Evolutionary conservation across 768 basidiomycete genomes (phyloP), one percentile per base, ranked within the genome.

Genomic region (Lactifluus piperatus): DNA sequence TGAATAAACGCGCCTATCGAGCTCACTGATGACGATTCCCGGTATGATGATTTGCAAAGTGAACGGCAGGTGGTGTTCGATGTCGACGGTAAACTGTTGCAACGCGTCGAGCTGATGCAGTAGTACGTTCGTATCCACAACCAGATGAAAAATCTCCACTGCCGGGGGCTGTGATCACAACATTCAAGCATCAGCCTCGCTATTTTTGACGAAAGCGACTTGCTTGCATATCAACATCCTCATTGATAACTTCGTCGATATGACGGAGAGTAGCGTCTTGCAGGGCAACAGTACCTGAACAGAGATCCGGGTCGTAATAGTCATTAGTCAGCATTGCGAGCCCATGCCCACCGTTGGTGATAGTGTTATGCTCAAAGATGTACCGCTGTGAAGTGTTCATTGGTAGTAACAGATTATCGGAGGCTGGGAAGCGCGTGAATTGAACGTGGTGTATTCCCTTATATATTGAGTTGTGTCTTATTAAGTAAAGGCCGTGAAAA

Each of bases 91-190:
- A 66, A 91, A 87, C 47, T 78, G 76, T 60, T 80, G 76, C 60
- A 91, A 70, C 39, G 81, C 76, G 54, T 83, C 81, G 59, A 90
- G 79, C 60, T 83, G 76, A 67, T 83, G 81, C 64, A 89, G 71
- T 27, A 93, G 74, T 61, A 91, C 80, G 64, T 92, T 93, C 29
- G 90, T 92, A 67, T 93, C 90, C 32, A 90, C 68, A 16, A 92
- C 79, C 51, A 91, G 66, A 64, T 79, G 80, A 18, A 73, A 71
- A 36, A 73, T 67, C 57, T 56, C 34, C 30, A 49, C 58, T 14
- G 51, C 44, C 36, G 51, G 44, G 13, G 60, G 32, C 52, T 65
- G n/a, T 27, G 32, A 26, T 34, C 6, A 24, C 7, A 29, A 22
- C 27, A 30, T 61, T 34, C 37, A 30, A 30, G 36, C 9, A 30